These are phyloP conservation scores for Tilletia horrida DNA, from an alignment of 1,284 basidiomycete genomes.

Conservation along the genomic window DNA sequence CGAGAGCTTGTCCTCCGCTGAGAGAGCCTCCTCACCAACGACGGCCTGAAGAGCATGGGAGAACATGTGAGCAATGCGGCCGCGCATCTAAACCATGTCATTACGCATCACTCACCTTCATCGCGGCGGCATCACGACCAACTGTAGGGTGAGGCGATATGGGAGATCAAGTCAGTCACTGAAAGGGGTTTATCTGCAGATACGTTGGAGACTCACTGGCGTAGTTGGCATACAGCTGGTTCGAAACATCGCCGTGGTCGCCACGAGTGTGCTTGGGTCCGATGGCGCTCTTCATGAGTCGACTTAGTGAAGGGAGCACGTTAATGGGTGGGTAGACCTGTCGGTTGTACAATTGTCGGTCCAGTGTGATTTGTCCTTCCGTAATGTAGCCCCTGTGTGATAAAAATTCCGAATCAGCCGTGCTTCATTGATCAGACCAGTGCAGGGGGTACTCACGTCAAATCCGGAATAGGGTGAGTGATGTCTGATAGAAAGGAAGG, in stretches of 20 bases:
- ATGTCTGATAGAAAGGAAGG: conserved; percentile 63
- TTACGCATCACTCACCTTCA: conserved; percentile 66
- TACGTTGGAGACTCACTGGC: conserved; percentile 27
- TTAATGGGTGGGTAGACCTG: conserved; percentile 99
- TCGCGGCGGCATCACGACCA: conserved; percentile 91
- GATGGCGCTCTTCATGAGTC: conserved; percentile 99
- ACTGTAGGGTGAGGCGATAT: conserved; percentile 60
- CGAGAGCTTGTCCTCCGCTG: conserved; percentile 68
- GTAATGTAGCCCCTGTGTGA: conserved; percentile 80
- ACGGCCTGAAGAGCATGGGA: conserved; percentile 68
- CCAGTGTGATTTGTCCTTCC: conserved; percentile 96
- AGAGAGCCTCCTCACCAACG: conserved; percentile 95
- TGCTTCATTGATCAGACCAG: too few relatives aligned
- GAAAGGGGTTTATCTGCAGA: not conserved
- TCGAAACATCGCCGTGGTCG: conserved; percentile 95
- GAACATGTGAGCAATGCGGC: not conserved
- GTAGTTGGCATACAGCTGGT: conserved; percentile 54
- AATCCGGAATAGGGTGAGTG: conserved; percentile 98
- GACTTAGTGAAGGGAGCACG: conserved; percentile 94
- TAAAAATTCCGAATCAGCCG: too few relatives aligned
- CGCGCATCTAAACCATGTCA: not conserved
- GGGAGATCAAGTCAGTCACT: conserved; percentile 78
- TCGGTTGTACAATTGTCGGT: conserved; percentile 80
- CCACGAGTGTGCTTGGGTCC: conserved; percentile 95
- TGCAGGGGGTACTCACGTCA: conserved; percentile 60